Conservation (phyloP, 1,284 basidiomycete species). For the Cryptococcus jaspeensis region DNA sequence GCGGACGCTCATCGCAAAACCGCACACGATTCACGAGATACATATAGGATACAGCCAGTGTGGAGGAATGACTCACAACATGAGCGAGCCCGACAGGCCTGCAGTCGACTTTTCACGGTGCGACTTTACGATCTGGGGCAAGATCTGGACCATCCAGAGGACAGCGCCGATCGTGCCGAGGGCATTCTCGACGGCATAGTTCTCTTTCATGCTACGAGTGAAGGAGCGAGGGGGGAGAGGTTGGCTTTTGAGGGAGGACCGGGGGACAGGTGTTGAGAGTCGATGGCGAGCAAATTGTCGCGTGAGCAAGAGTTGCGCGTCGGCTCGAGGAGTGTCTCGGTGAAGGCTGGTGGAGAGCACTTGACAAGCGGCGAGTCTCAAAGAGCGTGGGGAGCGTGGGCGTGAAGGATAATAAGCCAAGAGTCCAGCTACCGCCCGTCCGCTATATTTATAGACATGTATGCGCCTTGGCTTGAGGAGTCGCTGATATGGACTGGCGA, state of each 20-base stretch:
- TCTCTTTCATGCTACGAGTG: constrained; percentile 8
- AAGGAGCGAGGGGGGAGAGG: not conserved
- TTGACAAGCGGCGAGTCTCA: no score
- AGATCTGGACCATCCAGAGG: constrained; percentile 53
- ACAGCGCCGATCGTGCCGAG: constrained; percentile 61
- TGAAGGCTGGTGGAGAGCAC: no score
- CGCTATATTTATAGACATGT: no score
- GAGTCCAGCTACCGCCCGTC: no score
- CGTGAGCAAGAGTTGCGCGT: no score
- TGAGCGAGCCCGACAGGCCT: constrained; percentile 68
- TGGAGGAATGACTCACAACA: constrained; percentile 54
- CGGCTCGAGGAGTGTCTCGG: no score
- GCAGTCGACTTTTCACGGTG: constrained; percentile 68
- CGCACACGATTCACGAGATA: no score
- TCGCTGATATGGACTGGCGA: no score
- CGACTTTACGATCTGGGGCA: constrained; percentile 70
- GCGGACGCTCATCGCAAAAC: not conserved
- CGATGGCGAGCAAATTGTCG: not conserved
- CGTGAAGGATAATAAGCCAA: no score
- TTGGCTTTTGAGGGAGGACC: not conserved
- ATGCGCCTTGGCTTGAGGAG: no score
- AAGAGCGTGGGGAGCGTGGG: no score
- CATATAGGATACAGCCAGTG: no score
- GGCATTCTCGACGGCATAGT: constrained; percentile 55
- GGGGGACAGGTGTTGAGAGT: not conserved